Conservation (phyloP, 768 basidiomycete genomes). For the Lentinula detonsa region DNA sequence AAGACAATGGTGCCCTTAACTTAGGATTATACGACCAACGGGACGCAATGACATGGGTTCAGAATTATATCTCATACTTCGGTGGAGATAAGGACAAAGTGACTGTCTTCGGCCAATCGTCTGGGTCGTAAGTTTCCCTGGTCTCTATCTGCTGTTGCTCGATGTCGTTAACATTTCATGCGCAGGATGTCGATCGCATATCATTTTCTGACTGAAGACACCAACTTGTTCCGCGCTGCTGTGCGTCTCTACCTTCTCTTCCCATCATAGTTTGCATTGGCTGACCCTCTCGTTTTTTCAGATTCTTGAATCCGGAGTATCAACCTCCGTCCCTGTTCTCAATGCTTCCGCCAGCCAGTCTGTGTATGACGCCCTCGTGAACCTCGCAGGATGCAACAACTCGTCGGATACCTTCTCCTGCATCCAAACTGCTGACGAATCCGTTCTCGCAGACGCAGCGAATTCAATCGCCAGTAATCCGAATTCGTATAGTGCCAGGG, state of each 20-base stretch:
- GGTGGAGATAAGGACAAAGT: conserved; percentile 31
- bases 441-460: background rate
- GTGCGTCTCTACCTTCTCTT: background rate
- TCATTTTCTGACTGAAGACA: background rate
- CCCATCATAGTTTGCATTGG: background rate
- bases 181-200: background rate
- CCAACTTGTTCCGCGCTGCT: background rate
- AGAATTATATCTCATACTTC: conserved; percentile 36
- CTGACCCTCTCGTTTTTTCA: background rate
- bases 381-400: background rate
- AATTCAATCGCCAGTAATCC: background rate
- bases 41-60: conserved; percentile 26
- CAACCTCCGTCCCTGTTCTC: conserved; percentile 4
- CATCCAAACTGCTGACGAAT: background rate
- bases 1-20: conserved; percentile 14
- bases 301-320: conserved; percentile 9
- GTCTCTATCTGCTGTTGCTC: background rate
- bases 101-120: conserved; percentile 7
- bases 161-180: background rate
- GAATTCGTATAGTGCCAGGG: background rate
- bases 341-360: background rate
- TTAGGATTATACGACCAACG: conserved; percentile 20
- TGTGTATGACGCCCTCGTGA: conserved; percentile 3
- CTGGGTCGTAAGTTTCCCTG: background rate
- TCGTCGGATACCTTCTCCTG: background rate